Conservation (phyloP, 352 stramenopile species). For the Halophytophthora polymorphica region DNA sequence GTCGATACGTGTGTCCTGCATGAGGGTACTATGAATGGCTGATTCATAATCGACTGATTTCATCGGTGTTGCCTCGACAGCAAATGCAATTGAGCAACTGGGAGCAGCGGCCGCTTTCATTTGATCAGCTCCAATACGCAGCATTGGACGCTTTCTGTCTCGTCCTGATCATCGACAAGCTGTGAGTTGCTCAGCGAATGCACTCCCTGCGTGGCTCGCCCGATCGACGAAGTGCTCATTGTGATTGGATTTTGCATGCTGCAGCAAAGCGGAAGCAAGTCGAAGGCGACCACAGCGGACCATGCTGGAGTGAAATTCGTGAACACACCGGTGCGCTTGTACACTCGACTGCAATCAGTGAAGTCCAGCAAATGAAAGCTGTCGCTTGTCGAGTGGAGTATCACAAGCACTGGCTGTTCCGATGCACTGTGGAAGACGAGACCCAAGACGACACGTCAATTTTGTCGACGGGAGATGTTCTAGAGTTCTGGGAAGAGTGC, state of each 20-base stretch:
- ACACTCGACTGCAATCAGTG: neutral
- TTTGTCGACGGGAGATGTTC: slow-evolving; percentile 27
- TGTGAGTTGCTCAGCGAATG: slow-evolving; percentile 15
- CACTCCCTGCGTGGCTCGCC: neutral
- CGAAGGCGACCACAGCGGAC: neutral
- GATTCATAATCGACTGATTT: neutral
- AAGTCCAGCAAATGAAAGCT: slow-evolving; percentile 5
- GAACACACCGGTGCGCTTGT: slow-evolving; percentile 7
- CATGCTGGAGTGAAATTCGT: slow-evolving; percentile 3
- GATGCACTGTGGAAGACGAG: slow-evolving; percentile 6
- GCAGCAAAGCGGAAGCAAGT: slow-evolving; percentile 1
- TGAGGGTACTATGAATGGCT: neutral
- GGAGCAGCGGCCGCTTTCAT: slow-evolving; percentile 25
- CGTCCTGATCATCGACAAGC: slow-evolving; percentile 16
- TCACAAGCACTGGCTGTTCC: slow-evolving; percentile 12
- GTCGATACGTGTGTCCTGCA: neutral
- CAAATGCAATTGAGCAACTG: slow-evolving; percentile 33
- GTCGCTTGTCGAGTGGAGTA: slow-evolving; percentile 9
- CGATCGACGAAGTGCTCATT: too few relatives aligned
- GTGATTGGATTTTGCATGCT: too few relatives aligned
- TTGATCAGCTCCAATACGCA: slow-evolving; percentile 22
- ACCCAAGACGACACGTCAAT: slow-evolving; percentile 10
- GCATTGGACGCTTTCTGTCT: slow-evolving; percentile 29
- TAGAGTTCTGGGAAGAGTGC: slow-evolving; percentile 25
- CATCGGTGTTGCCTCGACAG: slow-evolving; percentile 8